These are phyloP conservation scores for Aspergillus neotritici DNA, from an alignment of 2,329 filamentous ascomycete species.

Conservation along the genomic window DNA sequence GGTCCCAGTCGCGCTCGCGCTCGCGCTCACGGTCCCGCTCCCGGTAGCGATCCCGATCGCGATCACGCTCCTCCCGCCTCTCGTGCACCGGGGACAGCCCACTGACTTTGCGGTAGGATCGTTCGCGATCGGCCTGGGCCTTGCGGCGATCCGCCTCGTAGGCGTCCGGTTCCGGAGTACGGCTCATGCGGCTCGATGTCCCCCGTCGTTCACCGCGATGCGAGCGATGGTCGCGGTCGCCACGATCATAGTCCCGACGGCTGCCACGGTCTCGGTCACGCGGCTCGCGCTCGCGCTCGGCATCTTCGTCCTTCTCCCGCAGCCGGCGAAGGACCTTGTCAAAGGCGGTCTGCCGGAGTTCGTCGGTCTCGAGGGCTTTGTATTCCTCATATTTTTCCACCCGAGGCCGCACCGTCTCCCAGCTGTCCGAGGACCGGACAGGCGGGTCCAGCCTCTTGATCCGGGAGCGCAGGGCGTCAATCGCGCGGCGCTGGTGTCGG, in stretches of 20 bases:
- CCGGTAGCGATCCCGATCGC: conserved; percentile 32
- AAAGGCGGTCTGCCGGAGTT: conserved; percentile 75
- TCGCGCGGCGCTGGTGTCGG: conserved; percentile 74
- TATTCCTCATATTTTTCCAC: conserved; percentile 80
- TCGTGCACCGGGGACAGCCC: conserved; percentile 48
- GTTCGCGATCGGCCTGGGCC: conserved; percentile 88
- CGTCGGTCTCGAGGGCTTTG: conserved; percentile 73
- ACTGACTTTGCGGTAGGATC: conserved; percentile 82
- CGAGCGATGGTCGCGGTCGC: conserved; percentile 53
- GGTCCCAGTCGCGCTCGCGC: conserved; percentile 34
- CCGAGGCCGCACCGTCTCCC: conserved; percentile 77
- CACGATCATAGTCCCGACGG: conserved; percentile 49
- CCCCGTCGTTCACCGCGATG: conserved; percentile 36
- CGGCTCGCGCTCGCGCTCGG: conserved; percentile 55
- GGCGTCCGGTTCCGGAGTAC: conserved; percentile 84
- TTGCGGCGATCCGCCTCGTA: conserved; percentile 95
- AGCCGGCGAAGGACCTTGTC: conserved; percentile 86
- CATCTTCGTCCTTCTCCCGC: conserved; percentile 84
- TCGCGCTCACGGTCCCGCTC: conserved; percentile 36
- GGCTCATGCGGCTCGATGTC: conserved; percentile 58
- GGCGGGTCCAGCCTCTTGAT: conserved; percentile 90
- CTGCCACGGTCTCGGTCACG: conserved; percentile 41
- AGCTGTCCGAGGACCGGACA: conserved; percentile 70
- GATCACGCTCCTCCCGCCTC: conserved; percentile 35
- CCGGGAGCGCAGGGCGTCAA: conserved; percentile 76